phyloP scores from a whole-genome alignment of 2,329 filamentous ascomycete genomes.

The Hypoxylon sp. region DNA sequence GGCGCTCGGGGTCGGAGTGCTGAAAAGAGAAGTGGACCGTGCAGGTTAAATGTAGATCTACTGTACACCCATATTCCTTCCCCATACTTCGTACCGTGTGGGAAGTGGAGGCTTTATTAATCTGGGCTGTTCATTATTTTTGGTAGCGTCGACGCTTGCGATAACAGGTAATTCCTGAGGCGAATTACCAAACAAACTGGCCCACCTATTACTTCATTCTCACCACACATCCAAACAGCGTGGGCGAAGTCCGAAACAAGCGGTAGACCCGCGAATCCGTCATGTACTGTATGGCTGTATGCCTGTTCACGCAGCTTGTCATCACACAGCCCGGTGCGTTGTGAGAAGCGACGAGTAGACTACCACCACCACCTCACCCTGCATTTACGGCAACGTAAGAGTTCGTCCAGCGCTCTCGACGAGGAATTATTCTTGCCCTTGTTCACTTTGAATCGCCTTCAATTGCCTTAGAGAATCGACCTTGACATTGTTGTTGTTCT shows the following conservation, averaged over 20 bases:
- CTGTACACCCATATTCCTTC: conserved; percentile 19
- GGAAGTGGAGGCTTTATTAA: conserved; percentile 12
- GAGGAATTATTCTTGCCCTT: conserved; percentile 9
- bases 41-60: not conserved
- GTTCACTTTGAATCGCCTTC: conserved; percentile 11
- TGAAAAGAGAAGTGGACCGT: conserved; percentile 14
- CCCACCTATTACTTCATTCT: conserved; percentile 47
- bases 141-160: conserved; percentile 23
- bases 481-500: conserved; percentile 9
- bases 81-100: conserved; percentile 25
- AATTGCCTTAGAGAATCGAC: conserved; percentile 2
- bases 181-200: conserved; percentile 36
- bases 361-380: conserved; percentile 38
- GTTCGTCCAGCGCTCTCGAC: conserved; percentile 30
- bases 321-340: conserved; percentile 40
- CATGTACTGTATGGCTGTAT: conserved; percentile 21
- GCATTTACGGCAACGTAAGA: conserved; percentile 39
- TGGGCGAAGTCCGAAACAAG: conserved; percentile 42
- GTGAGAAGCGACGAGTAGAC: conserved; percentile 33
- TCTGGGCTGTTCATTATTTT: conserved; percentile 21
- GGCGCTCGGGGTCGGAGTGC: conserved; percentile 18
- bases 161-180: conserved; percentile 36
- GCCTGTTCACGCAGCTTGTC: conserved; percentile 34
- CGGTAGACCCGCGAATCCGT: conserved; percentile 39
- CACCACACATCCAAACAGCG: conserved; percentile 39